Percentiles rank a stretch among this genome's conserved stretches.
Evolutionary conservation across 164 flowering plant genomes (phyloP).

Genomic region (Vitis amurensis): DNA sequence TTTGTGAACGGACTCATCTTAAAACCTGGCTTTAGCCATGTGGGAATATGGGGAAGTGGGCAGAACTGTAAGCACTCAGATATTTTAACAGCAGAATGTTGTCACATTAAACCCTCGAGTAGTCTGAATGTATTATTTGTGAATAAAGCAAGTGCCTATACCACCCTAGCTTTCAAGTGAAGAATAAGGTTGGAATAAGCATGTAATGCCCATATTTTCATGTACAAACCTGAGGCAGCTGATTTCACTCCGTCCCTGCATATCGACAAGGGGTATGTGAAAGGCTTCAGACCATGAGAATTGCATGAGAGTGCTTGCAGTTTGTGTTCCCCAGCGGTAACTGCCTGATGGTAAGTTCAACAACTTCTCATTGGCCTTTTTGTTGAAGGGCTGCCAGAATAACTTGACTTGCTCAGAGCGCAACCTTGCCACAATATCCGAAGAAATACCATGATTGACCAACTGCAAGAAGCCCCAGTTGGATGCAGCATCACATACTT

Average conservation of each 20-base stretch:
- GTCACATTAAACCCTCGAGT: no score
- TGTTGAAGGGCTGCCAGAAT: slow-evolving; percentile 50
- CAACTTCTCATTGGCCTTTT: slow-evolving; percentile 34
- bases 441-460: slow-evolving; percentile 66
- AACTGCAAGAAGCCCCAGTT: slow-evolving; percentile 83
- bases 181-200: no score
- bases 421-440: slow-evolving; percentile 45
- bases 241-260: slow-evolving; percentile 16
- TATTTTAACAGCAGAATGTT: no score
- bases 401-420: slow-evolving; percentile 46
- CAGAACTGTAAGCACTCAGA: no score
- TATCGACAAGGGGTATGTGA: slow-evolving; percentile 51
- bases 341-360: slow-evolving; percentile 36
- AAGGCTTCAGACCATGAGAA: slow-evolving; percentile 85
- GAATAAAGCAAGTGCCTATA: no score
- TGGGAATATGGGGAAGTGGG: no score
- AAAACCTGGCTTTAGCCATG: no score
- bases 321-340: slow-evolving; percentile 79
- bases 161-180: no score
- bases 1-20: no score
- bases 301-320: slow-evolving; percentile 48
- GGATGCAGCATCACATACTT: slow-evolving; percentile 55
- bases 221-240: slow-evolving; percentile 45
- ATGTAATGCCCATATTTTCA: no score
- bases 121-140: no score